Evolutionary conservation across 441 rosid genomes (phyloP), one percentile per base, ranked within the genome.

Genomic region (Populus trichocarpa): DNA sequence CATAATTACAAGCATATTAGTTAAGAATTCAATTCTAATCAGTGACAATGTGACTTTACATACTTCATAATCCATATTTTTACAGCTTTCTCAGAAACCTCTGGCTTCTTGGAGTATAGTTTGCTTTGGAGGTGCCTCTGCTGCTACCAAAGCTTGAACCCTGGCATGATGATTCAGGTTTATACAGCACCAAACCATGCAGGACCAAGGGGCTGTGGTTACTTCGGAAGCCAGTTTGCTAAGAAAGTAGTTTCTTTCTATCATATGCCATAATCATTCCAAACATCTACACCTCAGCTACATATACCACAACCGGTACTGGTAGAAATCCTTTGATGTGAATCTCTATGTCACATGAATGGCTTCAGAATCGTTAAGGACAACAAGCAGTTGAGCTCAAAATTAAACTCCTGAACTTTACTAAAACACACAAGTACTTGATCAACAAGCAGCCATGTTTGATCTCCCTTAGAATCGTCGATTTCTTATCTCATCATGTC

Each of bases 331-430:
- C 64, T 65, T 57, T 4, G 30, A 22, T 79, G 25, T 80, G 72
- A 66, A 82, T 70, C 14, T 83, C 50, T 81, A 66, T 64, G 70
- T 78, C 57, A 70, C 70, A 80, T 79, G 63, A 73, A 69, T 69
- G 70, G 69, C 77, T 80, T 77, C 76, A 77, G 68, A 70, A 18
- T 70, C 46, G 72, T 72, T 64, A 67, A 81, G 81, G 78, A 80
- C 95, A 91, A 91, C 94, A 85, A 86, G 94, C 77, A 75, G 93
- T 91, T 91, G 94, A 85, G 85, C 86, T 74, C 71, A 42, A 42
- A 81, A 30, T 23, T 9, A 50, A 57, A 38, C 67, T 6, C 33
- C 59, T 7, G 61, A 33, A 38, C 74, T 28, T 38, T 2, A 5
- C 8, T 2, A 64, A 64, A 64, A n/a, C 67, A 64, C 30, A 3